These are phyloP conservation scores for Stygiomarasmius scandens DNA, from an alignment of 1,284 basidiomycete genomes.

Conservation along the genomic window DNA sequence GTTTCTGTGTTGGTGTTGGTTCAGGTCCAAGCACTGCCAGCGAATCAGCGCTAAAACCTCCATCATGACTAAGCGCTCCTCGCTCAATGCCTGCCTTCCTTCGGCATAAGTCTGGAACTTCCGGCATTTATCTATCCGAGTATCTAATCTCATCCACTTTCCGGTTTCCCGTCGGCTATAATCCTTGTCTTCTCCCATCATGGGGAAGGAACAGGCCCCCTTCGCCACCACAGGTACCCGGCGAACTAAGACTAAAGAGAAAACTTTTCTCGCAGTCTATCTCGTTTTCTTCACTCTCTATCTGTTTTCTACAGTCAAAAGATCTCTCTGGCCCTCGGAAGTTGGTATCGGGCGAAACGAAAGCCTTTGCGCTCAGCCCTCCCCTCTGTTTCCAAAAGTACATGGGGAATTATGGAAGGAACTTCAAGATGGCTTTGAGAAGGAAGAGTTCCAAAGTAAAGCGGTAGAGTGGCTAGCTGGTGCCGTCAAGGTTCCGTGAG, in stretches of 20 bases:
- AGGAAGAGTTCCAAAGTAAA: slow-evolving; percentile 30
- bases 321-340: too few relatives aligned
- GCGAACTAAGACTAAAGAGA: too few relatives aligned
- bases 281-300: too few relatives aligned
- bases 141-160: too few relatives aligned
- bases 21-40: neutral
- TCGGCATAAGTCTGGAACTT: too few relatives aligned
- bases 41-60: neutral
- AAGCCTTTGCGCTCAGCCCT: slow-evolving; percentile 30
- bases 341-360: neutral
- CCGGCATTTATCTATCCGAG: too few relatives aligned
- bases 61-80: neutral
- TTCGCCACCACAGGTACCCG: too few relatives aligned
- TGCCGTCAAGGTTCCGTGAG: slow-evolving; percentile 38
- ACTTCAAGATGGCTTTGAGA: slow-evolving; percentile 26
- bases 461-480: slow-evolving; percentile 38
- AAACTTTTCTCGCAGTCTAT: too few relatives aligned
- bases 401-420: slow-evolving; percentile 23
- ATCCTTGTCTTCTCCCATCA: too few relatives aligned
- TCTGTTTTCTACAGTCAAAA: too few relatives aligned
- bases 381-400: slow-evolving; percentile 26
- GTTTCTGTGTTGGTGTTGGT: neutral
- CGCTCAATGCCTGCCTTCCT: too few relatives aligned
- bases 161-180: neutral
- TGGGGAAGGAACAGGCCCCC: too few relatives aligned